These are phyloP conservation scores for Neckera pumila DNA, from an alignment of 225 moss, liverwort and hornwort genomes.

Conservation along the genomic window DNA sequence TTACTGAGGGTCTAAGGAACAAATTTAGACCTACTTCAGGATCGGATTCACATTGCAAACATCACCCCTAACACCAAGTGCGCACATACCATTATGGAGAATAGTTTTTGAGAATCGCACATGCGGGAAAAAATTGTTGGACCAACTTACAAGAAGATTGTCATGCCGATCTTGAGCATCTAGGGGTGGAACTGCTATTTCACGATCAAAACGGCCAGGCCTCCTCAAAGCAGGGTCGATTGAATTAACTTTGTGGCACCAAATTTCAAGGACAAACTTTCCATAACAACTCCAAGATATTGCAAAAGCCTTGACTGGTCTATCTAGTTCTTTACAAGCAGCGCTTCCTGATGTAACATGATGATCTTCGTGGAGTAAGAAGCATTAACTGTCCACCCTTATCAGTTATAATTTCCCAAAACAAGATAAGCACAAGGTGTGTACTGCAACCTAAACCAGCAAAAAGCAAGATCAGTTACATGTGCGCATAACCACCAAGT, in stretches of 20 bases:
- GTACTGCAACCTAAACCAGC: background rate
- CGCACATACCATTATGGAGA: too few species aligned
- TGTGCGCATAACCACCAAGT: background rate
- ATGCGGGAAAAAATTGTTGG: background rate
- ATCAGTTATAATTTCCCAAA: background rate
- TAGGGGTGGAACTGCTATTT: slow-evolving; percentile 78
- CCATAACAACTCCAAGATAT: background rate
- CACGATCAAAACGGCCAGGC: slow-evolving; percentile 94
- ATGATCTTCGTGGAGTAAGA: background rate
- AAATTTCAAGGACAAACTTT: background rate
- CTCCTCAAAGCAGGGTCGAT: slow-evolving; percentile 89
- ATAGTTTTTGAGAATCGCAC: background rate
- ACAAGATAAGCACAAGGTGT: background rate
- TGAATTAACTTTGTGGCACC: slow-evolving; percentile 57
- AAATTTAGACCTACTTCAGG: too few species aligned
- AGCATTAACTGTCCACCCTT: background rate
- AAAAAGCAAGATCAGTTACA: background rate
- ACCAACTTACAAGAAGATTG: slow-evolving; percentile 63
- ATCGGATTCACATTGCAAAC: too few species aligned
- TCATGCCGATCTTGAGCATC: slow-evolving; percentile 62
- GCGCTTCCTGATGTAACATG: background rate
- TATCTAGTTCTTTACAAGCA: background rate
- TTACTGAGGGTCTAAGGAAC: too few species aligned
- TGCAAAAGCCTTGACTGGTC: background rate
- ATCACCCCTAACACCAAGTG: too few species aligned